Evolutionary conservation across 1,139 yeast species (phyloP), one percentile per base, ranked within the genome.

Genomic region (Oligophagozyma castellii): DNA sequence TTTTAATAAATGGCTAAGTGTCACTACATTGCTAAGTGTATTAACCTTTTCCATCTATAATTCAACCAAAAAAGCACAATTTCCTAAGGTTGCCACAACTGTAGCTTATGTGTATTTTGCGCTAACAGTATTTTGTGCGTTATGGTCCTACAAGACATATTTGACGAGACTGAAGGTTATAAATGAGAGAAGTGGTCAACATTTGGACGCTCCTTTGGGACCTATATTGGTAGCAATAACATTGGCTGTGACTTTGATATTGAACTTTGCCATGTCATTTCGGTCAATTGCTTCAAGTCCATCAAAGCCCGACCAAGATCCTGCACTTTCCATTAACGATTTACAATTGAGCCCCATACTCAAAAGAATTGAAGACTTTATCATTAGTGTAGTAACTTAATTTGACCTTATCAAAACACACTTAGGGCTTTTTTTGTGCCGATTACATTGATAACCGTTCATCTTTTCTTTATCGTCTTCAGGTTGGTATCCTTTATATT

Each of bases 1-100:
- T 2, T 86, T 86, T 58, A 78, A 81, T 62, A 72, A 93, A 55
- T 89, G 98, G 98, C 65, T 89, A 40, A 89, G 79, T 46, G 89
- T 86, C 6, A 79, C 93, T n/a, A 73, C 93, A 0, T 61, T 89
- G 48, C 63, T 89, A 39, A 73, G 93, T n/a, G 75, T 89, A 1
- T 61, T 89, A 46, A 83, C 96, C 0, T 84, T 86, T 49, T 67
- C 93, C 11, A 69, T 89, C 32, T 80, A 80, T 59, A 68, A 73
- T 22, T 73, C 93, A n/a, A 79, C 83, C 11, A 61, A 65, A 36
- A 65, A 65, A 28, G 71, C 86, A 2, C 68, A 73, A 43, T 70
- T 67, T 44, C 65, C 67, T 20, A 38, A 46, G 4, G 46, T 77
- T 30, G 79, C 94, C 1, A 48, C 56, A 3, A 60, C 65, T 25